Base-by-base conservation (phyloP, 2,329 filamentous ascomycete genomes). In the Scedosporium boydii region DNA sequence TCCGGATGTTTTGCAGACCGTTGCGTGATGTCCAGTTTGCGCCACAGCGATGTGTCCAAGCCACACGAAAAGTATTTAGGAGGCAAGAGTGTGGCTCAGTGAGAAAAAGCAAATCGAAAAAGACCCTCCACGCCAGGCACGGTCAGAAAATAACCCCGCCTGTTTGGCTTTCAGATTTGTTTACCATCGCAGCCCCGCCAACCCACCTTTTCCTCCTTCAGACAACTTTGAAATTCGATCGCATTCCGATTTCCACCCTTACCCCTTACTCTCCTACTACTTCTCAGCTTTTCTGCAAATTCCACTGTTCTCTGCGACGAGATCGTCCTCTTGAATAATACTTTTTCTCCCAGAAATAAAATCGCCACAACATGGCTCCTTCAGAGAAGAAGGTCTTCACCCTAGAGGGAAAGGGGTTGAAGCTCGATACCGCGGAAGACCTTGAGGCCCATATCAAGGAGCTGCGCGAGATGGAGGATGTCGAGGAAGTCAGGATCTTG, bases 351-450 rank as follows among this genome's bases (percentile, higher is more conserved):
- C 27, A 16, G 14, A 21, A 41, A 12, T 3, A 41, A 16, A 27
- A 23, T 44, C 16, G 26, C 38, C 29, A 18, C 51, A 44, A 44
- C 27, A 87, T 83, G 83, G 77, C 80, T 69, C 71, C 77, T 69
- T 74, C 77, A 29, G 34, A 38, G 34, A 72, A 75, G 63, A 92
- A 89, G 74, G 74, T 91, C 71, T 98, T 97, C 78, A 93, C 92
- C 69, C 86, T 98, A 68, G 90, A 96, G 76, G 92, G 90, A 76
- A 95, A 89, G 80, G 89, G 89, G 71, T 84, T 98, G 70, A 97
- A 96, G 82, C 89, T 99, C 72, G 88, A 96, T 79, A 91, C 88
- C 48, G 91, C 90, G 60, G 88, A 86, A 67, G 92, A 98, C 75
- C 84, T 98, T 65, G 89, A 95, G 75, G 80, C 89, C 67, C 88